phyloP scores from a whole-genome alignment of 2,329 filamentous ascomycete genomes.

The Helminthosporium solani region DNA sequence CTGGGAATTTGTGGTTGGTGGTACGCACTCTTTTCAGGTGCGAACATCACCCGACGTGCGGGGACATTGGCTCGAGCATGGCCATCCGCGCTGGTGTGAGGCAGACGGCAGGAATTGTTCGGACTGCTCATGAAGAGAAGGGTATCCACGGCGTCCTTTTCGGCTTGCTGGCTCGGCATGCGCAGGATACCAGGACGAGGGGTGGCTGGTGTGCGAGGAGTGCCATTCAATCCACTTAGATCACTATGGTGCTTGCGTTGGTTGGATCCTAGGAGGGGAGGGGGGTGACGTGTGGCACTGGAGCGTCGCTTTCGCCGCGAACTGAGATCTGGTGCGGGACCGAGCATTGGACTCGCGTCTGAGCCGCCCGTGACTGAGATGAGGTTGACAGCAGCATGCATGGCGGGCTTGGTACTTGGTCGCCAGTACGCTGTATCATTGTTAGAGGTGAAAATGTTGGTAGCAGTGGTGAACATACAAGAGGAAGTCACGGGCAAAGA shows the following conservation, averaged over 20 bases:
- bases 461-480: constrained; percentile 13
- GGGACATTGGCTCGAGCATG: constrained; percentile 12
- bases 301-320: constrained; percentile 39
- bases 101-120: constrained; percentile 58
- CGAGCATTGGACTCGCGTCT: constrained; percentile 26
- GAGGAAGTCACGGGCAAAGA: constrained; percentile 26
- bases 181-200: constrained; percentile 57
- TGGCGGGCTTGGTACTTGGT: constrained; percentile 24
- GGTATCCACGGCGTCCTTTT: constrained; percentile 80
- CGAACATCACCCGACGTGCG: constrained; percentile 41
- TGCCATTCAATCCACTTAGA: constrained; percentile 13
- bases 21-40: constrained; percentile 22
- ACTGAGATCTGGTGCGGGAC: constrained; percentile 36
- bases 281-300: constrained; percentile 34
- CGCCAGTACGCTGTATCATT: constrained; percentile 30
- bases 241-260: constrained; percentile 39
- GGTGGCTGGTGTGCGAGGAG: constrained; percentile 30
- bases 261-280: constrained; percentile 27
- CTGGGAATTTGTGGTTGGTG: constrained; percentile 27
- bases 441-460: constrained; percentile 2
- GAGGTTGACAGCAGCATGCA: constrained; percentile 29
- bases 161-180: constrained; percentile 68
- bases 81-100: constrained; percentile 19
- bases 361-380: constrained; percentile 29
- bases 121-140: constrained; percentile 80